A percentile compares a stretch with the other conserved stretches of the same genome.
Conservation (phyloP, 2,329 filamentous ascomycete species). For the Xylaria sp. region DNA sequence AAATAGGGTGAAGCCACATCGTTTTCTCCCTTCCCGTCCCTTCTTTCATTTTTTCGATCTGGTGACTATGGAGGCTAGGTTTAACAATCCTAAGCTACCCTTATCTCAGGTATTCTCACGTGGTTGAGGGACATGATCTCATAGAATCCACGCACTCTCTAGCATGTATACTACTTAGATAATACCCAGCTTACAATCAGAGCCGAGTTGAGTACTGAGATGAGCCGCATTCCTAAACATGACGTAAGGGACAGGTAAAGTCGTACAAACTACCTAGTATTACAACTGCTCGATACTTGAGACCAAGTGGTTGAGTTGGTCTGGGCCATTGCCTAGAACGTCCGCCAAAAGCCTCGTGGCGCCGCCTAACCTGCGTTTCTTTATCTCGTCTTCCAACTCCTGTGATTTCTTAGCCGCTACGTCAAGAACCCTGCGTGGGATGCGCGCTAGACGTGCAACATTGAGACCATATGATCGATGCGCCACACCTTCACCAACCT, state of each 20-base stretch:
- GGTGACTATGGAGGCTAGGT: slow-evolving; percentile 17
- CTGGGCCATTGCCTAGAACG: slow-evolving; percentile 53
- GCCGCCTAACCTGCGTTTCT: slow-evolving; percentile 68
- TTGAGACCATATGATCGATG: slow-evolving; percentile 96
- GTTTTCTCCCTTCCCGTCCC: background rate
- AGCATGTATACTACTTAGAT: slow-evolving; percentile 38
- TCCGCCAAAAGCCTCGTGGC: slow-evolving; percentile 57
- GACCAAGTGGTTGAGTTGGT: slow-evolving; percentile 64
- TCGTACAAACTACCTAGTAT: slow-evolving; percentile 3
- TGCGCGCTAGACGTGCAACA: slow-evolving; percentile 85
- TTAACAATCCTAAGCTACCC: slow-evolving; percentile 13
- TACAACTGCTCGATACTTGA: slow-evolving; percentile 70
- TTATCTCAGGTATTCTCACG: slow-evolving; percentile 31
- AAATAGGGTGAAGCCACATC: slow-evolving; percentile 7
- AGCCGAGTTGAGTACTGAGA: slow-evolving; percentile 12
- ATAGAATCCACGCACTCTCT: slow-evolving; percentile 34
- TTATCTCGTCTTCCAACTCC: slow-evolving; percentile 81
- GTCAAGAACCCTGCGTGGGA: slow-evolving; percentile 81
- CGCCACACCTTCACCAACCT: slow-evolving; percentile 89
- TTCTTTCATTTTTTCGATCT: slow-evolving; percentile 24
- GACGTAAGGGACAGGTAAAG: background rate
- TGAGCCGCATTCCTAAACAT: background rate
- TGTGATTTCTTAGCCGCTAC: slow-evolving; percentile 82
- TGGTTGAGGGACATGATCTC: slow-evolving; percentile 33
- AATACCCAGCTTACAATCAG: slow-evolving; percentile 31